Percentiles rank a stretch among this genome's conserved stretches.
phyloP scores from a whole-genome alignment of 345 rosid genomes.

The Excoecaria agallocha region DNA sequence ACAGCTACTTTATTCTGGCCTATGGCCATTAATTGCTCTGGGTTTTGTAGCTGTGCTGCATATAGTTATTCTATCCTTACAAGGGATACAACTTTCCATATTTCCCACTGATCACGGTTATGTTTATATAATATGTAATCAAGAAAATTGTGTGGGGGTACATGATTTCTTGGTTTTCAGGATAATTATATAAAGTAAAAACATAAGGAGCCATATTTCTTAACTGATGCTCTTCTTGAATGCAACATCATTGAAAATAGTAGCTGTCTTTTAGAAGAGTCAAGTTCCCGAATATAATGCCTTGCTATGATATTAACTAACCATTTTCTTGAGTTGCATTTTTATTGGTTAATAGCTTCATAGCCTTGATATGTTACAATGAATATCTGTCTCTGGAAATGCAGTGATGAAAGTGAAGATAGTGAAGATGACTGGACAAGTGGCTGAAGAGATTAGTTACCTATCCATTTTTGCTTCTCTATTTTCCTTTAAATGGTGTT shows the following conservation, averaged over 20 bases:
- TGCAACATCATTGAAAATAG: background rate
- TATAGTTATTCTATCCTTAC: background rate
- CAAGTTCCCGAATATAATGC: too few species aligned
- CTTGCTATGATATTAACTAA: too few species aligned
- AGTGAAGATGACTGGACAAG: slow-evolving; percentile 59
- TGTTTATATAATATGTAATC: too few species aligned
- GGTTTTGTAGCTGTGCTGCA: background rate
- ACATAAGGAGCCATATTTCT: background rate
- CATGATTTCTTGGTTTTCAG: too few species aligned
- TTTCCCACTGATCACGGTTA: too few species aligned
- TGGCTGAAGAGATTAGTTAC: slow-evolving; percentile 35
- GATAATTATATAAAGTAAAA: background rate
- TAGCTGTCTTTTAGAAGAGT: background rate
- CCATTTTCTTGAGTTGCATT: background rate
- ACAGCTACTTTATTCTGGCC: background rate
- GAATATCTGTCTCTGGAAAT: slow-evolving; percentile 15
- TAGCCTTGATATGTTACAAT: background rate
- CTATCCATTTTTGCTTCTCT: background rate
- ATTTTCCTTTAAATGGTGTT: slow-evolving; percentile 2
- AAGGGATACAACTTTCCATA: too few species aligned
- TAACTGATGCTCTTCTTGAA: background rate
- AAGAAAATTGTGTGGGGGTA: too few species aligned
- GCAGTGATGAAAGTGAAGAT: slow-evolving; percentile 76
- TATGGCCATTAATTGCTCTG: background rate
- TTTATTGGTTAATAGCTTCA: background rate